Base-by-base conservation (phyloP, 768 basidiomycete genomes). In the Leccinum uliginosum region DNA sequence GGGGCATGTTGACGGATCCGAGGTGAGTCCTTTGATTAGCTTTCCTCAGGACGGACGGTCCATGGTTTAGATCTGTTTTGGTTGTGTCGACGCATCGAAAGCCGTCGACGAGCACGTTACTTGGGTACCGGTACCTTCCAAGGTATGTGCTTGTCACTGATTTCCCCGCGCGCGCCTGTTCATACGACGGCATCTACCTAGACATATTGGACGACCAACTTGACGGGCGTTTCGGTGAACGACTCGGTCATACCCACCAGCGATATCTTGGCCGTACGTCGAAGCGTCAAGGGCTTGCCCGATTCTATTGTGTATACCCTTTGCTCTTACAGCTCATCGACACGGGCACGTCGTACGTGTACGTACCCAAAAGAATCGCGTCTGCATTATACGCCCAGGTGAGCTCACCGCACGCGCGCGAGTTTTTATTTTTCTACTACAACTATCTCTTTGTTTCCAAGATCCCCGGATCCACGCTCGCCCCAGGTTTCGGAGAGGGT, bases 301-400 rank as follows among this genome's bases (percentile, higher is more conserved):
- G 21, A 61, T 35, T 24, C 54, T 30, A 51, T 2, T 35, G n/a
- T n/a, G n/a, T n/a, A n/a, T n/a, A 44, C 26, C 24, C 29, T 19
- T 19, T 24, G 1, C 12, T 4, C 21, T 23, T 17, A 30, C 12
- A 86, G 85, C 83, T 84, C 19, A 77, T 88, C 56, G 87, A 88
- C 63, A 84, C 85, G 0, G 86, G 87, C 29, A 86, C 85, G 4
- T 82, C 85, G 27, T 72, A 86, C 26, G 80, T 87, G 56, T 87
- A 87, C 67, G 57, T 85, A 6, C 83, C 84, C 1, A 65, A 71
- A 38, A 48, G 63, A 0, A 59, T 81, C 27, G 81, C 78, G 6
- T 51, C 65, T 3, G 59, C 68, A 9, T 76, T 88, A 56, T 88
- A 87, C 67, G 53, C 61, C 2, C 60, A 66, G 62, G 82, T 80